phyloP scores from a whole-genome alignment of 352 stramenopile species.

The Pythium phragmiticola region DNA sequence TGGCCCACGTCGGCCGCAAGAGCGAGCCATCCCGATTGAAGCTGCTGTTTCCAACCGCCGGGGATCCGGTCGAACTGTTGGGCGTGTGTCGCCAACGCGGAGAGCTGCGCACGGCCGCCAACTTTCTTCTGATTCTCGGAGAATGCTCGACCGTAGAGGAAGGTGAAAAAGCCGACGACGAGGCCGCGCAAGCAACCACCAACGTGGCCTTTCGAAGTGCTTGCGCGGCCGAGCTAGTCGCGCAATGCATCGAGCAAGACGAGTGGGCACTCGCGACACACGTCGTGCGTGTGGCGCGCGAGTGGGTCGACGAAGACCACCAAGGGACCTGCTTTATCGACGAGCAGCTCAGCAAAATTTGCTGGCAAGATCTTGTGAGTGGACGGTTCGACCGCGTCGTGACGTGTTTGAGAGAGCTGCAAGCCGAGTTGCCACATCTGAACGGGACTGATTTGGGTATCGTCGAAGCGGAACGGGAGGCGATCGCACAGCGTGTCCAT shows the following conservation, averaged over 20 bases:
- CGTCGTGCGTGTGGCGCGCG: constrained; percentile 77
- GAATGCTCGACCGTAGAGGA: constrained; percentile 44
- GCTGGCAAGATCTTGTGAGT: constrained; percentile 53
- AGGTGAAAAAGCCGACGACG: neutral
- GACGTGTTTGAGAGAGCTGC: constrained; percentile 56
- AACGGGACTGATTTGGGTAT: constrained; percentile 9
- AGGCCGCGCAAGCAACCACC: neutral
- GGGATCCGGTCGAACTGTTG: constrained; percentile 69
- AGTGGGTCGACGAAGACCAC: constrained; percentile 54
- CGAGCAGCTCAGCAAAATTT: constrained; percentile 51
- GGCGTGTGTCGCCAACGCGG: constrained; percentile 56
- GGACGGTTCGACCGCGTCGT: constrained; percentile 72
- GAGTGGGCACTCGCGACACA: constrained; percentile 74
- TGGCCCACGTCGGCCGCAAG: constrained; percentile 81
- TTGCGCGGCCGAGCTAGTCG: constrained; percentile 60
- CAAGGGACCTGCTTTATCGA: constrained; percentile 45
- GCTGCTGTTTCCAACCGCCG: constrained; percentile 63
- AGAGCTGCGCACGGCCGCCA: constrained; percentile 76
- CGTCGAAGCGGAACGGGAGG: constrained; percentile 9
- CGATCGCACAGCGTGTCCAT: constrained; percentile 15
- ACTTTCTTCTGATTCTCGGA: constrained; percentile 81
- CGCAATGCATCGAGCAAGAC: constrained; percentile 73
- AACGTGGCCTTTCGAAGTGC: constrained; percentile 43
- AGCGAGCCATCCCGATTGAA: constrained; percentile 76
- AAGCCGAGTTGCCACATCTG: constrained; percentile 53